Percentiles rank a stretch among this genome's conserved stretches.
These are phyloP conservation scores for Aristolochia contorta DNA, from an alignment of 164 flowering plant genomes.

Conservation along the genomic window DNA sequence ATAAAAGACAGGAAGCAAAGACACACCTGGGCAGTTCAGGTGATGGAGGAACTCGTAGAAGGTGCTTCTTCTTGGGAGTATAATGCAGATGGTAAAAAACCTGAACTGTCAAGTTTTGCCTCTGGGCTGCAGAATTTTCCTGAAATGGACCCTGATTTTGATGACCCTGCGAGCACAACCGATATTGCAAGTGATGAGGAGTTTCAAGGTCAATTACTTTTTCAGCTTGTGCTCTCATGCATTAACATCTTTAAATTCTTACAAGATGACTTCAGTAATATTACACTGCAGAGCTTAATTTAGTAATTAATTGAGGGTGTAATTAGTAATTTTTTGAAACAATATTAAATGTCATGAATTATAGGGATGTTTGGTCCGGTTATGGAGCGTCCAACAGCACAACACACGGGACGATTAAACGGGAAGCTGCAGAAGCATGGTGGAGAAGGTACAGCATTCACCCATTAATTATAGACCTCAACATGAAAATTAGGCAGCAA, in stretches of 20 bases:
- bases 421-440: background rate
- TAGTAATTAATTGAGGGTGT: no score
- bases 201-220: background rate
- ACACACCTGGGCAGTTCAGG: conserved; percentile 1
- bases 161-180: no score
- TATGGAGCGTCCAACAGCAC: no score
- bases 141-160: no score
- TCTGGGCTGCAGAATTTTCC: no score
- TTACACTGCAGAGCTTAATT: no score
- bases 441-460: background rate
- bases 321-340: no score
- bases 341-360: no score
- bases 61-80: background rate
- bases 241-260: background rate
- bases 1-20: background rate
- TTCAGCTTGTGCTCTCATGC: no score
- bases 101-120: background rate
- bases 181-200: background rate
- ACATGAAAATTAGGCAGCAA: background rate
- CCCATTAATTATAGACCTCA: background rate
- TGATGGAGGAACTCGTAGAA: background rate
- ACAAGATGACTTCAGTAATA: no score
- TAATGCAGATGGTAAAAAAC: background rate
- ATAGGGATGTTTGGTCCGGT: no score
- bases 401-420: background rate